Base-by-base conservation (phyloP, 805 yeast species). In the Pichia phayaonensis region DNA sequence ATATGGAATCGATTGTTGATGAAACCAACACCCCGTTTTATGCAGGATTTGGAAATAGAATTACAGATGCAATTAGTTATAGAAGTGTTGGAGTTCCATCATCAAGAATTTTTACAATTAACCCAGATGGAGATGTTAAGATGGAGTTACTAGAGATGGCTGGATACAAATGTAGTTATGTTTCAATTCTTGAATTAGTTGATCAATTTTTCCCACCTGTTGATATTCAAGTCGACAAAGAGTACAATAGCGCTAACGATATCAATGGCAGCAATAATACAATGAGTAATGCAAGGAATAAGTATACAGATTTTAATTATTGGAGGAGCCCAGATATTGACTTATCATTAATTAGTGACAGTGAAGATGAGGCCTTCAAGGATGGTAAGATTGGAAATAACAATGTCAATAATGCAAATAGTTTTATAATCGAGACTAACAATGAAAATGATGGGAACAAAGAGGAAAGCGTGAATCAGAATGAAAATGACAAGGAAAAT, bases 141-240 rank as follows among this genome's bases (percentile, higher is more conserved):
- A 86, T 94, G 96, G 99, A 94, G 67, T 75, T 94, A 56, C 72
- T 94, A 49, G 98, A 94, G 64, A 73, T 94, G 61, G 95, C 97
- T 0, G 99, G 99, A 2, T 88, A 86, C 66, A 86, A 79, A 62
- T 83, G 94, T 47, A 83, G 95, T 0, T 94, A 94, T 64, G 80
- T 94, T 46, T 83, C 83, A 56, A 92, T 94, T 61, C 87, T 94
- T 43, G 98, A 94, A 65, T 74, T 94, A 49, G 97, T 94, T 13
- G 99, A 94, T 67, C 98, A 94, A 66, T 90, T 90, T 66, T 94
- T 94, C 75, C 99, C 99, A 10, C 96, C 97, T 0, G 85, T 81
- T 43, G 69, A 59, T 56, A 40, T 58, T 39, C 12, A 42, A 27
- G 16, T 20, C 11, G 22, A 34, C 11, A 34, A n/a, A n/a, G 38